Evolutionary conservation across 1,139 yeast species (phyloP).

Genomic region (Scheffersomyces quercinus): DNA sequence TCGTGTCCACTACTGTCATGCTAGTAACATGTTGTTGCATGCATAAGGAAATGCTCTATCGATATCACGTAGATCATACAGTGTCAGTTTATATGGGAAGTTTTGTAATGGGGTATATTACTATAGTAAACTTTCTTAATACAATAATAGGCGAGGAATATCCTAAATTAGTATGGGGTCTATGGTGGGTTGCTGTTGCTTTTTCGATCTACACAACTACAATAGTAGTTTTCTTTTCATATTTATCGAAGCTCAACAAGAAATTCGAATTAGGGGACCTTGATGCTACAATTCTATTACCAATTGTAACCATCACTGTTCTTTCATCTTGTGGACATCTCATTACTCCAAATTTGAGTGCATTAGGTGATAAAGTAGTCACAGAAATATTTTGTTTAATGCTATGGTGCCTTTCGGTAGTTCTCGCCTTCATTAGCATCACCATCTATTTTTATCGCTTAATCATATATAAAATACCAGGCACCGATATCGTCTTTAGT

Average conservation of each 20-base stretch:
- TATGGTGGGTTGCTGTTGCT: slow-evolving; percentile 70
- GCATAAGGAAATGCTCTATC: slow-evolving; percentile 32
- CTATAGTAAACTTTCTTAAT: slow-evolving; percentile 56
- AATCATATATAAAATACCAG: slow-evolving; percentile 60
- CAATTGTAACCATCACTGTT: slow-evolving; percentile 77
- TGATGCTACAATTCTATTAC: slow-evolving; percentile 56
- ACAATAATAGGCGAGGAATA: background rate
- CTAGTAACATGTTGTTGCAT: slow-evolving; percentile 37
- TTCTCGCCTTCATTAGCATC: slow-evolving; percentile 54
- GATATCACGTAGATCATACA: slow-evolving; percentile 44
- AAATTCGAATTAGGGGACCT: slow-evolving; percentile 26
- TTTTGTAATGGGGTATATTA: slow-evolving; percentile 72
- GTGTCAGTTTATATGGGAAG: slow-evolving; percentile 72
- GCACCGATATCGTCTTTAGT: slow-evolving; percentile 44
- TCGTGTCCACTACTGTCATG: slow-evolving; percentile 38
- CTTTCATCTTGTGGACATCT: slow-evolving; percentile 66
- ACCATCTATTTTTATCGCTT: slow-evolving; percentile 61
- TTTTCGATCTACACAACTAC: slow-evolving; percentile 61
- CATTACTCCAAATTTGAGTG: slow-evolving; percentile 47
- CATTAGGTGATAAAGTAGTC: slow-evolving; percentile 41
- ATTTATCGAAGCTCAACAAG: slow-evolving; percentile 29
- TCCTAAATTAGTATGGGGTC: slow-evolving; percentile 34
- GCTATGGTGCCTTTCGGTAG: slow-evolving; percentile 69
- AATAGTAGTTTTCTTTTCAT: slow-evolving; percentile 50
- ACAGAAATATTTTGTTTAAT: slow-evolving; percentile 57